Percentiles rank a stretch among this genome's conserved stretches.
Conservation (phyloP, 139 green algal species). For the Spirogloea muscicola region DNA sequence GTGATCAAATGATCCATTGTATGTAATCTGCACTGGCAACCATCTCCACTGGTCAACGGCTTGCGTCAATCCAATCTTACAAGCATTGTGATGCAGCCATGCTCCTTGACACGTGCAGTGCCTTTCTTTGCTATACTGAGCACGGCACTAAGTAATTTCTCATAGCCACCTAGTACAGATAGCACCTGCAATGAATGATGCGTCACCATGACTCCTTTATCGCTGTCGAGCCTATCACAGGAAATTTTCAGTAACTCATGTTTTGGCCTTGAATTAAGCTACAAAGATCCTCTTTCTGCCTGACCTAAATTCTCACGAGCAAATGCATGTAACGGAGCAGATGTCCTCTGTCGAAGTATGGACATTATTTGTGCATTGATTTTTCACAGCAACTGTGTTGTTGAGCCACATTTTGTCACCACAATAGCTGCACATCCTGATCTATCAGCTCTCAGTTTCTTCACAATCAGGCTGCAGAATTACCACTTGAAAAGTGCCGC, state of each 20-base stretch:
- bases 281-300: not conserved
- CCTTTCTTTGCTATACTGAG: no score
- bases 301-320: not conserved
- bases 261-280: not conserved
- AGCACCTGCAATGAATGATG: slow-evolving; percentile 34
- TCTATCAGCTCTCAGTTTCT: not conserved
- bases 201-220: slow-evolving; percentile 33
- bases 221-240: slow-evolving; percentile 21
- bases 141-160: no score
- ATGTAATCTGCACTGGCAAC: no score
- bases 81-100: no score
- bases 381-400: slow-evolving; percentile 1
- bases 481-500: slow-evolving; percentile 42
- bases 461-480: not conserved
- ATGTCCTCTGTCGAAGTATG: not conserved
- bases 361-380: not conserved
- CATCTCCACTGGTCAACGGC: no score
- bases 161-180: no score
- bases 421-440: not conserved
- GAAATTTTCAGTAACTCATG: not conserved
- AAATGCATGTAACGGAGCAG: not conserved
- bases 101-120: no score
- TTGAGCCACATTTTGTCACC: not conserved
- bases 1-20: slow-evolving; percentile 36
- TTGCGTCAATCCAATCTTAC: no score